Conservation (phyloP, 352 stramenopile species). For the Globisporangium nodosum region DNA sequence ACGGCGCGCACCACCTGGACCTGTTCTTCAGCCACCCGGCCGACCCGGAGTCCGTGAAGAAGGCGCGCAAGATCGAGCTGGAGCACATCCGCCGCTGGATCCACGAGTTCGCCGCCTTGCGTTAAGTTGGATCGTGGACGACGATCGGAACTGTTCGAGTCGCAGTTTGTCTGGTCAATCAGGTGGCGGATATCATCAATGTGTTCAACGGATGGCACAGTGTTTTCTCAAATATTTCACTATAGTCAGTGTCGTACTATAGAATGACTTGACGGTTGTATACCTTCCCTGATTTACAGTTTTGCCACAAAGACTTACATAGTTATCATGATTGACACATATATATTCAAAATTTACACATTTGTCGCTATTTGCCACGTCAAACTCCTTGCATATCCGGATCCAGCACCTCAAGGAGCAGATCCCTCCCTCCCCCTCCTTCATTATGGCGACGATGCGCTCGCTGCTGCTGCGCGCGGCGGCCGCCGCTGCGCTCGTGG, state of each 20-base stretch:
- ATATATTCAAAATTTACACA: neutral
- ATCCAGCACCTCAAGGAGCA: neutral
- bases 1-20: slow-evolving; percentile 89
- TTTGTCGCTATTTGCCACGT: neutral
- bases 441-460: slow-evolving; percentile 11
- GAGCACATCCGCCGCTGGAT: slow-evolving; percentile 84
- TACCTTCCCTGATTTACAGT: no score
- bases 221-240: no score
- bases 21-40: slow-evolving; percentile 89
- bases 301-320: no score
- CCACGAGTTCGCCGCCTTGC: slow-evolving; percentile 39
- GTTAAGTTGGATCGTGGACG: no score
- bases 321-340: no score
- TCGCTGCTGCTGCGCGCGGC: slow-evolving; percentile 13
- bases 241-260: no score
- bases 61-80: slow-evolving; percentile 70
- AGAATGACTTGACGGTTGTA: no score
- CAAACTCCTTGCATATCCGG: neutral
- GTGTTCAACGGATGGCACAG: no score
- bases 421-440: neutral
- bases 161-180: no score
- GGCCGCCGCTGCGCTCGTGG: slow-evolving; percentile 14
- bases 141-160: no score
- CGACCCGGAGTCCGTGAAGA: slow-evolving; percentile 76
- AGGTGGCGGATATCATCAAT: no score